Evolutionary conservation across 179 eudicot genomes (phyloP).

Genomic region (Nepenthes alata): DNA sequence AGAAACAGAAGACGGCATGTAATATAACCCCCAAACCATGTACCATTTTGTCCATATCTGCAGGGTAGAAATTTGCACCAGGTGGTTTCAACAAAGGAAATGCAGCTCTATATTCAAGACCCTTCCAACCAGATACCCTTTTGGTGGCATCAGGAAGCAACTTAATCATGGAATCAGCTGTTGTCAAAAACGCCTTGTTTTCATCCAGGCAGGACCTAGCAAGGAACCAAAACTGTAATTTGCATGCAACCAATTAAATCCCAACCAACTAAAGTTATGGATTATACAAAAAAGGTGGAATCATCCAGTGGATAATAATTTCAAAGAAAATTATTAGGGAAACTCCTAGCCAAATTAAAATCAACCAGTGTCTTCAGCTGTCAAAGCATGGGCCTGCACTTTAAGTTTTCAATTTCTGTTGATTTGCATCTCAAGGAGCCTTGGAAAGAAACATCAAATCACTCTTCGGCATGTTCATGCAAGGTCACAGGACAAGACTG

Average conservation of each 20-base stretch:
- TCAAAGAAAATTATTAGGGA: no score
- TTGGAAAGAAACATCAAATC: no score
- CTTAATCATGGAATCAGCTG: conserved; percentile 78
- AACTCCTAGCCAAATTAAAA: no score
- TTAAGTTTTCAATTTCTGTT: no score
- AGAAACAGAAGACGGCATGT: conserved; percentile 1
- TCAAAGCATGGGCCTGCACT: no score
- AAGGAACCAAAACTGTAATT: conserved; percentile 5
- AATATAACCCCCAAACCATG: conserved; percentile 1
- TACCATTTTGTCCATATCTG: conserved; percentile 94
- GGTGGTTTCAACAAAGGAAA: conserved; percentile 67
- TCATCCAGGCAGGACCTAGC: conserved; percentile 86
- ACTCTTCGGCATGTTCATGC: no score
- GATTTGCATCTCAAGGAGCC: no score
- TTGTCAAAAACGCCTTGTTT: conserved; percentile 63
- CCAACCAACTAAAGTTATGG: background rate
- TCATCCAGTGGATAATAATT: background rate
- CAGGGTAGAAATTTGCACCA: conserved; percentile 86
- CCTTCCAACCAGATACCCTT: conserved; percentile 67
- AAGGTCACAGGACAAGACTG: no score
- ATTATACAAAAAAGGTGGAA: background rate
- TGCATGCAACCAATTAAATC: background rate
- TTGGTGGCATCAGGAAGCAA: conserved; percentile 59
- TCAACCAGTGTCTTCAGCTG: no score
- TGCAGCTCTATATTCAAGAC: conserved; percentile 68